Evolutionary conservation across 768 basidiomycete genomes (phyloP).

Genomic region (Lenzites betulinus): DNA sequence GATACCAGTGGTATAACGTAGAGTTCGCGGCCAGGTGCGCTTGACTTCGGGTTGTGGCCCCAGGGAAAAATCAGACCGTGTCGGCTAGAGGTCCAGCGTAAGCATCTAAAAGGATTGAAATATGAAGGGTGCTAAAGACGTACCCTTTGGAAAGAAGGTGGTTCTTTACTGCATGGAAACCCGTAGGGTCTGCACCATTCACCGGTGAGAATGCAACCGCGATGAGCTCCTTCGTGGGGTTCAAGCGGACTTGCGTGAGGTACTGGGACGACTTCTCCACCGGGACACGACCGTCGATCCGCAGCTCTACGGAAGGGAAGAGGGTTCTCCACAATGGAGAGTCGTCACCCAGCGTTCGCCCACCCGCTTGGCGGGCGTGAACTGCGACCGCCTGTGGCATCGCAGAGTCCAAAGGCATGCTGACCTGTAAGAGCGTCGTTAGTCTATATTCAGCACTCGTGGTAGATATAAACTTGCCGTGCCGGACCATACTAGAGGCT

Average conservation of each 20-base stretch:
- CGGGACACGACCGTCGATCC: conserved; percentile 85
- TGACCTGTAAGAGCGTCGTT: conserved; percentile 50
- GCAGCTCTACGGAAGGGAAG: conserved; percentile 67
- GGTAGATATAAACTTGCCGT: conserved; percentile 49
- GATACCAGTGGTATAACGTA: conserved; percentile 81
- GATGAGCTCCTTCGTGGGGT: conserved; percentile 74
- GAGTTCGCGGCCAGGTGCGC: conserved; percentile 79
- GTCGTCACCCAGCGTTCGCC: conserved; percentile 55
- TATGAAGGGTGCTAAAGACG: conserved; percentile 30
- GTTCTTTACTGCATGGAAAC: conserved; percentile 62
- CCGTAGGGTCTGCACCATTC: conserved; percentile 41
- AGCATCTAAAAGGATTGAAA: not conserved
- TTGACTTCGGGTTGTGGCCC: conserved; percentile 73
- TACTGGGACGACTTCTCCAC: conserved; percentile 77
- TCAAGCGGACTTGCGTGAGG: conserved; percentile 76
- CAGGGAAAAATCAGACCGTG: conserved; percentile 88
- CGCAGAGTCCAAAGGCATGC: conserved; percentile 77
- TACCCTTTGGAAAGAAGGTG: conserved; percentile 76
- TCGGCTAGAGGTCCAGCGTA: conserved; percentile 50
- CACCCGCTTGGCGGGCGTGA: conserved; percentile 78
- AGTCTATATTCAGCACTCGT: not conserved
- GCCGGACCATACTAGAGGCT: conserved; percentile 71
- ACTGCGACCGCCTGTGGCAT: conserved; percentile 67
- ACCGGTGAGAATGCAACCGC: conserved; percentile 72
- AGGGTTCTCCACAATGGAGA: conserved; percentile 74